These are phyloP conservation scores for Penicillium fuscoglaucum DNA, from an alignment of 2,329 filamentous ascomycete species.

Conservation along the genomic window DNA sequence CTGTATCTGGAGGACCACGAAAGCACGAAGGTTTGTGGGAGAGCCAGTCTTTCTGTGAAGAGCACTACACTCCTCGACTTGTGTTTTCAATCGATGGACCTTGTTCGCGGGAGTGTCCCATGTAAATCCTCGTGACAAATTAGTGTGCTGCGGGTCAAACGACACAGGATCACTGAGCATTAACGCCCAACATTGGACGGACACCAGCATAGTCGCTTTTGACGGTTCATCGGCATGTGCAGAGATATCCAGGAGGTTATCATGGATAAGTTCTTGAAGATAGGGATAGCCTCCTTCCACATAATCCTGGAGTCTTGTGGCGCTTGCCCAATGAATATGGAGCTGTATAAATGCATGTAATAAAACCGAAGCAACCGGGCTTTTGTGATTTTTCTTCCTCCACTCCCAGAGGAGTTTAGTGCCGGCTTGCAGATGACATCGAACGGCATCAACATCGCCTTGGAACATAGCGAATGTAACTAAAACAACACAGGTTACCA, in stretches of 20 bases:
- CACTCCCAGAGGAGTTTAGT: constrained; percentile 3
- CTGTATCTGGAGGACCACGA: constrained; percentile 2
- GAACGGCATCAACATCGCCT: constrained; percentile 5
- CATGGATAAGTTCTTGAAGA: constrained; percentile 1
- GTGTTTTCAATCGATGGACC: neutral
- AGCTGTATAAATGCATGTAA: constrained; percentile 10
- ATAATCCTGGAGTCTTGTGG: constrained; percentile 1
- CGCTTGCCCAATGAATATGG: constrained; percentile 8
- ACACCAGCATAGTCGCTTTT: neutral
- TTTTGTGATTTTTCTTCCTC: constrained; percentile 1
- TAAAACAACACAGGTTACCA: constrained; percentile 6
- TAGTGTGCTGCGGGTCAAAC: neutral
- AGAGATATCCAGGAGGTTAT: constrained; percentile 1
- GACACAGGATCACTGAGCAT: neutral
- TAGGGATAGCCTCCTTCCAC: neutral
- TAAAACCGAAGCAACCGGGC: neutral
- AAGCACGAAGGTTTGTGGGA: neutral
- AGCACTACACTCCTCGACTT: neutral
- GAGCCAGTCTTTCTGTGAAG: neutral
- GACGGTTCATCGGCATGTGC: neutral
- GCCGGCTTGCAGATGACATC: constrained; percentile 7
- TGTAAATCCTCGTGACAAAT: neutral
- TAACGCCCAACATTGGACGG: constrained; percentile 3
- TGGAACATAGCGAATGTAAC: constrained; percentile 6
- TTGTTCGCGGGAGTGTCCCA: neutral